phyloP scores from a whole-genome alignment of 345 rosid genomes.

The Eucalyptus polybractea region DNA sequence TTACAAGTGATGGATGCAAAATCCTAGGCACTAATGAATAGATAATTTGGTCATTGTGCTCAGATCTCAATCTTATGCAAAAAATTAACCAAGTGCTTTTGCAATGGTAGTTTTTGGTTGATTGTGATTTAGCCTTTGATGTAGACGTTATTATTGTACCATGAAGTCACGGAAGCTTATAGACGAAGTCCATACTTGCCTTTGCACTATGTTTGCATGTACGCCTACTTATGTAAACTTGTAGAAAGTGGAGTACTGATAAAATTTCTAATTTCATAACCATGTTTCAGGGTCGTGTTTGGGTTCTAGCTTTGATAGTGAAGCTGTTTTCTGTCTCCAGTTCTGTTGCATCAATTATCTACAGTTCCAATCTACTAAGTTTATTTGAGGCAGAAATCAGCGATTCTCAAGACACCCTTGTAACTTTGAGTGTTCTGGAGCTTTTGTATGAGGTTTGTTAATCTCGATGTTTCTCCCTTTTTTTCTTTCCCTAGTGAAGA shows the following conservation, averaged over 20 bases:
- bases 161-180: not conserved
- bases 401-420: conserved; percentile 52
- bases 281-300: conserved; percentile 65
- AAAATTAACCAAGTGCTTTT: not conserved
- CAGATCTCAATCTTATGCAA: not conserved
- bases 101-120: not conserved
- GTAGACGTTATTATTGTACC: not conserved
- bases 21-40: not conserved
- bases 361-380: conserved; percentile 51
- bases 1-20: not conserved
- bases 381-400: conserved; percentile 67
- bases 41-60: not conserved
- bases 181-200: not conserved
- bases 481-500: not conserved
- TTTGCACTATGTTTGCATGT: not conserved
- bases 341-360: conserved; percentile 49
- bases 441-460: conserved; percentile 71
- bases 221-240: not conserved
- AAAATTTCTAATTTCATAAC: not conserved
- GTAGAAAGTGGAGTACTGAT: not conserved
- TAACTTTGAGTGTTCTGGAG: conserved; percentile 60
- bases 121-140: not conserved
- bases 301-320: conserved; percentile 73
- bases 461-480: not conserved
- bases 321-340: conserved; percentile 75